Conservation (phyloP, 306 rosid species). For the Vigna unguiculata region DNA sequence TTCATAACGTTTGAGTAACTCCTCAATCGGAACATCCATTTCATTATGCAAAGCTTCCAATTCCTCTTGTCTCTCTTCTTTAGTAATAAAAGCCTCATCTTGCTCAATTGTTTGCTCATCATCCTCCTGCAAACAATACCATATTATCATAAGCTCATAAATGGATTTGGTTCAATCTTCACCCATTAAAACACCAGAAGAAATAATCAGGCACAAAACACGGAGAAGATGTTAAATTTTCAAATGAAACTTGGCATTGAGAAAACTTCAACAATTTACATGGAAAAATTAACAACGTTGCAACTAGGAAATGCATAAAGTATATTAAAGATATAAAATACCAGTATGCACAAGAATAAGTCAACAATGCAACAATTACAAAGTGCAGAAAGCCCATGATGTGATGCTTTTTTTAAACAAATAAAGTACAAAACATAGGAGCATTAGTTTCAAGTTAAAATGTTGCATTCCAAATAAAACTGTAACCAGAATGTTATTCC, state of each 20-base stretch:
- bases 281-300: conserved; percentile 26
- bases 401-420: neutral
- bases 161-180: conserved; percentile 31
- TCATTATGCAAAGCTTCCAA: conserved; percentile 85
- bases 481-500: too few species aligned
- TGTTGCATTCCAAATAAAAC: too few species aligned
- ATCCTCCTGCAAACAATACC: conserved; percentile 84
- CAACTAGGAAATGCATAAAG: conserved; percentile 32
- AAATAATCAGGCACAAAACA: conserved; percentile 42
- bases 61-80: conserved; percentile 87
- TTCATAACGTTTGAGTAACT: conserved; percentile 81
- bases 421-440: conserved; percentile 15
- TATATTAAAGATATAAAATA: neutral
- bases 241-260: conserved; percentile 32
- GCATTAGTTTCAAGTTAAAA: too few species aligned
- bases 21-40: conserved; percentile 92
- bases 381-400: conserved; percentile 23
- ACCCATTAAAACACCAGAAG: conserved; percentile 41
- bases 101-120: conserved; percentile 88
- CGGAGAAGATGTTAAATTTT: conserved; percentile 32
- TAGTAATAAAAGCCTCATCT: conserved; percentile 87
- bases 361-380: too few species aligned
- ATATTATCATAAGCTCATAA: conserved; percentile 38
- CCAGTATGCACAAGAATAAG: too few species aligned
- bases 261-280: conserved; percentile 30